Base-by-base conservation (phyloP, 768 basidiomycete species). In the Albatrellus ellisii region DNA sequence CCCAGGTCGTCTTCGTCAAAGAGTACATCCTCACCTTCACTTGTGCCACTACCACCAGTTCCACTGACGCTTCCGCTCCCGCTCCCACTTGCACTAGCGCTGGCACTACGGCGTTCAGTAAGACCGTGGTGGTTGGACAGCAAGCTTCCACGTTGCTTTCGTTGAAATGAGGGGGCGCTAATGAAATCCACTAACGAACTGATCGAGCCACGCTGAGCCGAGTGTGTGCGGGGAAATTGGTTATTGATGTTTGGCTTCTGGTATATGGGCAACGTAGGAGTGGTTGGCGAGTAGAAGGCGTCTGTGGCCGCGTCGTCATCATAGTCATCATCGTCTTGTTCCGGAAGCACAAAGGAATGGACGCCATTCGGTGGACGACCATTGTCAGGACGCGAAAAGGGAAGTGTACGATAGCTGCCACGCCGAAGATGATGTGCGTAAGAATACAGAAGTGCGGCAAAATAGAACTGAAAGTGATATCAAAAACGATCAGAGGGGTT, bases 371-470 rank as follows among this genome's bases (percentile, higher is more conserved):
- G n/a, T 18, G 64, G 57, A 20, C 60, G 52, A 14, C 48, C 45
- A 9, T 52, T 47, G 6, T 43, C 41, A 20, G 45, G 40, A 26
- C 57, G 58, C 11, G 61, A 55, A 45, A 45, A 72, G 10, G 85
- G 79, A 33, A 99, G 76, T 11, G 79, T 66, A 49, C 85, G 83
- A 56, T 92, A 97, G 18, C 87, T 84, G 35, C 90, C 87, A 53
- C 82, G 82, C 34, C 91, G 85, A 41, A 98, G 79, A 59, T 97
- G 95, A 2, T 75, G 67, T 3, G 90, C 91, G 59, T 86, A 97
- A 11, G 94, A 97, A 61, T 98, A 99, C 24, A 98, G 64, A 43
- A 91, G 61, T 31, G 84, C 62, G 33, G 83, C 81, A 60, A 99
- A 91, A 66, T 95, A 99, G 43, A 94, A 68, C 94, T 97, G 43